Conservation (phyloP, 768 basidiomycete genomes). For the Baorangia bicolor region DNA sequence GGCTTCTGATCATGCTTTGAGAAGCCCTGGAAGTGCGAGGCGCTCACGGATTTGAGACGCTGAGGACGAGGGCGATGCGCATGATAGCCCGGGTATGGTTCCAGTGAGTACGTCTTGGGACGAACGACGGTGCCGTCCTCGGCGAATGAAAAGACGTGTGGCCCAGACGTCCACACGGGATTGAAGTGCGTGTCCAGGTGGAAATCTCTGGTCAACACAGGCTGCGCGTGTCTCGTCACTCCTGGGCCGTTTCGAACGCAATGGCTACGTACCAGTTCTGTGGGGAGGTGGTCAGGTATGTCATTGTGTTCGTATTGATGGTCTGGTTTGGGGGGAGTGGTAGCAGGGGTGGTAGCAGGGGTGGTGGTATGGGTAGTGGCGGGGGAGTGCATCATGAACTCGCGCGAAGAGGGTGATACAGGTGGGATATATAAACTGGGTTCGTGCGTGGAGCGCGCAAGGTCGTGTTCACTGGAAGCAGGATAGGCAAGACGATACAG, state of each 20-base stretch:
- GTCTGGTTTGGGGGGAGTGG: neutral
- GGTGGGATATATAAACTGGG: neutral
- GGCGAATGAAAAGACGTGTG: slow-evolving; percentile 13
- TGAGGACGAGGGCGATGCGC: neutral
- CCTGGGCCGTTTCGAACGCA: too few species aligned
- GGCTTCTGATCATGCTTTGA: slow-evolving; percentile 1
- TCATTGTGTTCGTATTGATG: neutral
- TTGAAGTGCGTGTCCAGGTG: slow-evolving; percentile 47
- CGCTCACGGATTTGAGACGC: neutral
- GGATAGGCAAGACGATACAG: neutral
- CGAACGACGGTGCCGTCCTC: slow-evolving; percentile 7
- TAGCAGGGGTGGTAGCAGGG: neutral
- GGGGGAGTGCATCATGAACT: neutral
- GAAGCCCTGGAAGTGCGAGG: neutral
- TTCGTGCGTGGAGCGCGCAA: neutral
- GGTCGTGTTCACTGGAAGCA: neutral
- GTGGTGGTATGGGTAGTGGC: neutral
- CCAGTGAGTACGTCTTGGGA: neutral
- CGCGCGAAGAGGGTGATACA: neutral
- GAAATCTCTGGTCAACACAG: slow-evolving; percentile 37
- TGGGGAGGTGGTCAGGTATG: neutral
- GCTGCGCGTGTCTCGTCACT: neutral
- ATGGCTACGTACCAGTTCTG: neutral
- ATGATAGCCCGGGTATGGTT: slow-evolving; percentile 4
- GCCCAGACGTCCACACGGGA: slow-evolving; percentile 31